A percentile compares a stretch with the other conserved stretches of the same genome.
Evolutionary conservation across 192 early-diverging fungal species (phyloP).

Genomic region (Coemansia sp.): DNA sequence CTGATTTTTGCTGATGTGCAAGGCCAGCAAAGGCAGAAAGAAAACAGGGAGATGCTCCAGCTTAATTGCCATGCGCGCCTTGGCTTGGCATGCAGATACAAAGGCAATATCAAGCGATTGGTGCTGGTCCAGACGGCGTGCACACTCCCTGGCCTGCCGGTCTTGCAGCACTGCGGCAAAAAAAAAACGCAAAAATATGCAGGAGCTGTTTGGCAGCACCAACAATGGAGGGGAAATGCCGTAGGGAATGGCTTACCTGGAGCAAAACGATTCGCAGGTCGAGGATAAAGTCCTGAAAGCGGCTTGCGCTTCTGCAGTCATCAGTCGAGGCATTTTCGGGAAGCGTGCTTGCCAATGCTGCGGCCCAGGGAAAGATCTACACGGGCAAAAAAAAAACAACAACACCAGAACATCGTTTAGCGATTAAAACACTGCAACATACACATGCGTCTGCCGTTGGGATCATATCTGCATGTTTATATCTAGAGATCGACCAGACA

Average conservation of each 20-base stretch:
- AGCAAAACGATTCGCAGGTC: slow-evolving; percentile 54
- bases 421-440: not conserved
- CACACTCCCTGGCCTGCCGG: not conserved
- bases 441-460: not conserved
- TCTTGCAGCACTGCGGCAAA: not conserved
- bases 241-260: slow-evolving; percentile 36
- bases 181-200: not conserved
- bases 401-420: not conserved
- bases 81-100: not conserved
- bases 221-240: not conserved
- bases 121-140: not conserved
- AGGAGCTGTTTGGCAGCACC: not conserved
- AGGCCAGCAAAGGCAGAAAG: not conserved
- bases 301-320: slow-evolving; percentile 34
- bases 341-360: slow-evolving; percentile 32
- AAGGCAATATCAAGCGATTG: not conserved
- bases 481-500: slow-evolving; percentile 1
- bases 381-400: not conserved
- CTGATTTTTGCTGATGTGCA: not conserved
- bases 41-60: not conserved
- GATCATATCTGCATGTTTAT: not conserved
- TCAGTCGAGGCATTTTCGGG: slow-evolving; percentile 21
- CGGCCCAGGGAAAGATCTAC: slow-evolving; percentile 58
- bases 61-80: not conserved
- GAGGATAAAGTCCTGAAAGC: slow-evolving; percentile 51